phyloP scores from a whole-genome alignment of 495 filamentous ascomycete species.

The Penicillium goetzii region DNA sequence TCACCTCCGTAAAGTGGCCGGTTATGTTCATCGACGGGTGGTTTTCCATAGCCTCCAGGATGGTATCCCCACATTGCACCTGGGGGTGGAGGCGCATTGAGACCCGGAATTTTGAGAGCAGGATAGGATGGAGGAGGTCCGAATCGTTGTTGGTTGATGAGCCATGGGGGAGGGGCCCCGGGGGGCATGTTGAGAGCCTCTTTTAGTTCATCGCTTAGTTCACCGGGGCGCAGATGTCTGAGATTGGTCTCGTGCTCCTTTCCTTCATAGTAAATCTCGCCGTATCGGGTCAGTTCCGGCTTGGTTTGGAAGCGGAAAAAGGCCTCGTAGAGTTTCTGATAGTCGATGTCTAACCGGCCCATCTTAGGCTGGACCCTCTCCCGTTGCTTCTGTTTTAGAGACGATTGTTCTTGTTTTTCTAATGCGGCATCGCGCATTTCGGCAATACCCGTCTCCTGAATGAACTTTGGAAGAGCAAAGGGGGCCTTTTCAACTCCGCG shows the following conservation, averaged over 20 bases:
- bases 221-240: slow-evolving; percentile 84
- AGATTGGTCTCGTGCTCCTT: slow-evolving; percentile 98
- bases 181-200: slow-evolving; percentile 94
- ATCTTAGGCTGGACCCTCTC: slow-evolving; percentile 95
- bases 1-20: slow-evolving; percentile 89
- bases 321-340: slow-evolving; percentile 95
- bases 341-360: slow-evolving; percentile 97
- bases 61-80: slow-evolving; percentile 96
- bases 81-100: slow-evolving; percentile 93
- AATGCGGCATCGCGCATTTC: slow-evolving; percentile 97
- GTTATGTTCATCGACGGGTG: slow-evolving; percentile 90
- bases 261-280: slow-evolving; percentile 97
- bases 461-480: slow-evolving; percentile 93
- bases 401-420: slow-evolving; percentile 90
- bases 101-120: slow-evolving; percentile 85
- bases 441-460: slow-evolving; percentile 93
- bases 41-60: slow-evolving; percentile 94
- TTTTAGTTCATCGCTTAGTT: slow-evolving; percentile 85
- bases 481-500: slow-evolving; percentile 93
- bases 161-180: slow-evolving; percentile 93
- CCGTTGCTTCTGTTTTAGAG: slow-evolving; percentile 91
- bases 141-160: slow-evolving; percentile 93
- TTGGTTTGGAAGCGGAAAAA: slow-evolving; percentile 98
- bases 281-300: slow-evolving; percentile 88
- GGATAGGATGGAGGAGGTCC: slow-evolving; percentile 94